Evolutionary conservation across 1,284 basidiomycete genomes (phyloP).

Genomic region (Marasmius fiardii): DNA sequence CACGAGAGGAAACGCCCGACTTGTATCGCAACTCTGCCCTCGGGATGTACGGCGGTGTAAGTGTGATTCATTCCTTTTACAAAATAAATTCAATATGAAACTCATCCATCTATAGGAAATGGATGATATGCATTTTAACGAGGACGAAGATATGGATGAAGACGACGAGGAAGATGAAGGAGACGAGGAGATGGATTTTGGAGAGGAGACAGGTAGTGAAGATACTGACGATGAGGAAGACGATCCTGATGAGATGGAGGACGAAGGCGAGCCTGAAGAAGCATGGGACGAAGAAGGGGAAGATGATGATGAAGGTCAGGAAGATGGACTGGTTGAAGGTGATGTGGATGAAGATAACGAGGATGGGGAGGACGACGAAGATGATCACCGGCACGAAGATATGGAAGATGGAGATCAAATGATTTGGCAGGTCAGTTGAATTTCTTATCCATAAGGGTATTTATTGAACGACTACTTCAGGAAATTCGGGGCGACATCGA

Average conservation of each 20-base stretch:
- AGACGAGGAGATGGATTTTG: conserved; percentile 86
- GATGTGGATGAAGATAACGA: conserved; percentile 59
- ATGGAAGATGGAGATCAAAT: conserved; percentile 51
- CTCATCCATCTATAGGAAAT: conserved; percentile 56
- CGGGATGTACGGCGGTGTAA: conserved; percentile 90
- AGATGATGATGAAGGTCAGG: conserved; percentile 61
- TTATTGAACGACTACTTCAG: conserved; percentile 29
- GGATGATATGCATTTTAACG: conserved; percentile 65
- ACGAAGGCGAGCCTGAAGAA: conserved; percentile 60
- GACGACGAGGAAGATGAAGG: conserved; percentile 78
- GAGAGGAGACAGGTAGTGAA: conserved; percentile 77
- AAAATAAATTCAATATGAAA: conserved; percentile 16
- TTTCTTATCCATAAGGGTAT: background rate
- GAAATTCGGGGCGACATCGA: conserved; percentile 55
- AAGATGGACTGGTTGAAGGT: conserved; percentile 39
- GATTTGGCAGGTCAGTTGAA: conserved; percentile 67
- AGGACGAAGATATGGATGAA: conserved; percentile 80
- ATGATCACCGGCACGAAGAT: conserved; percentile 33
- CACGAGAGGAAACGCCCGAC: conserved; percentile 84
- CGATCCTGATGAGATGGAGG: conserved; percentile 53
- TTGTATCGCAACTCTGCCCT: conserved; percentile 96
- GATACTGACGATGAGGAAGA: conserved; percentile 72
- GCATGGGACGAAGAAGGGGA: conserved; percentile 64
- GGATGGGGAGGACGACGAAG: conserved; percentile 45
- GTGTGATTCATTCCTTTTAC: conserved; percentile 26